Evolutionary conservation across 2,329 filamentous ascomycete species (phyloP).

Genomic region (Botrytis aclada): DNA sequence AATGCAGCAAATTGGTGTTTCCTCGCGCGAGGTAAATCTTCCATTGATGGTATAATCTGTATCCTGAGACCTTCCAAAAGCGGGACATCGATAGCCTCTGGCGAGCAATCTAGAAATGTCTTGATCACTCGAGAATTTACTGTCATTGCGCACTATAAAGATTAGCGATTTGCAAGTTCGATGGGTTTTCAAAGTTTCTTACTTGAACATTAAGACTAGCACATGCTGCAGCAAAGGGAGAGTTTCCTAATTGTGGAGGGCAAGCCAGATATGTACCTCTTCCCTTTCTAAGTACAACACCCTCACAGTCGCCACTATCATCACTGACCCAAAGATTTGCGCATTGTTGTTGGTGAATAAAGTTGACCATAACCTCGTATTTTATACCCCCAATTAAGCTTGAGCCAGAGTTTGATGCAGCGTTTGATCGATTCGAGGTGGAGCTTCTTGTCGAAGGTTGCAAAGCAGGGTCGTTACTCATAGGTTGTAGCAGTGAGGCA

Average conservation of each 20-base stretch:
- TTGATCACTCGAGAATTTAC: slow-evolving; percentile 78
- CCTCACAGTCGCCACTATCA: slow-evolving; percentile 64
- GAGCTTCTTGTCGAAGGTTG: slow-evolving; percentile 54
- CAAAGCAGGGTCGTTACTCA: slow-evolving; percentile 48
- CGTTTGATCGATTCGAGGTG: slow-evolving; percentile 44
- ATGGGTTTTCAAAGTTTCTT: slow-evolving; percentile 31
- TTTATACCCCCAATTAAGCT: slow-evolving; percentile 68
- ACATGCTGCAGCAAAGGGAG: slow-evolving; percentile 62
- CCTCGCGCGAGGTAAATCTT: slow-evolving; percentile 66
- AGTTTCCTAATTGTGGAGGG: slow-evolving; percentile 61
- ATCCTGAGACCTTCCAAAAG: slow-evolving; percentile 73
- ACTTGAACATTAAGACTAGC: slow-evolving; percentile 70
- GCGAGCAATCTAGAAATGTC: slow-evolving; percentile 70
- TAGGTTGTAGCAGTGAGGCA: slow-evolving; percentile 50
- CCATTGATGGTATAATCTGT: slow-evolving; percentile 69
- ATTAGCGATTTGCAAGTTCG: slow-evolving; percentile 24
- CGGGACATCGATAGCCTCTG: slow-evolving; percentile 70
- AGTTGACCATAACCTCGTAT: slow-evolving; percentile 81
- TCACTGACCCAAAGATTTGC: slow-evolving; percentile 71
- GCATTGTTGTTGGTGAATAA: slow-evolving; percentile 77
- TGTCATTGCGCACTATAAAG: slow-evolving; percentile 67
- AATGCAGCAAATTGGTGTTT: slow-evolving; percentile 82
- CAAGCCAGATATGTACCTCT: slow-evolving; percentile 70
- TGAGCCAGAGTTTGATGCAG: slow-evolving; percentile 49
- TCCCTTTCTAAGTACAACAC: slow-evolving; percentile 67